Conservation (phyloP, 2,329 filamentous ascomycete species). For the Ceratocystis destructans region DNA sequence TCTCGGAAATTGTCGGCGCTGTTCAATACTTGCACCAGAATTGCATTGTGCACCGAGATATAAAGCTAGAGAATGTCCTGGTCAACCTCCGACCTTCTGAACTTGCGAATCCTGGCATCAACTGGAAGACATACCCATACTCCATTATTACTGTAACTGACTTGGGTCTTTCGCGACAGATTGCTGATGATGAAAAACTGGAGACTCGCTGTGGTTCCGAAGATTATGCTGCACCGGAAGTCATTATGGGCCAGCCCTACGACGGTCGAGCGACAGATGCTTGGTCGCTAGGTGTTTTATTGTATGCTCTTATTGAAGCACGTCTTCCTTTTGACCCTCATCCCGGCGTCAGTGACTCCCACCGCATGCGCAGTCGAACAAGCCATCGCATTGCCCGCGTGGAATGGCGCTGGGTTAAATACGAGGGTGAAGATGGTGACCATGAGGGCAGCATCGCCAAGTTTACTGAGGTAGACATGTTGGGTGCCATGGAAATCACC, state of each 20-base stretch:
- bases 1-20: conserved; percentile 75
- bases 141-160: conserved; percentile 83
- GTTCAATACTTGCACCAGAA: conserved; percentile 73
- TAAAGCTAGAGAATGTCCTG: conserved; percentile 94
- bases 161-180: conserved; percentile 73
- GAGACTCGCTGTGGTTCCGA: conserved; percentile 89
- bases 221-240: conserved; percentile 92
- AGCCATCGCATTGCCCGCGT: conserved; percentile 90
- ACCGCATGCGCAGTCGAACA: conserved; percentile 64
- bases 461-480: conserved; percentile 50
- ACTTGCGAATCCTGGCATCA: conserved; percentile 46
- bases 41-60: conserved; percentile 87
- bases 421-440: conserved; percentile 70
- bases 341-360: conserved; percentile 62
- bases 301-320: conserved; percentile 90
- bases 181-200: conserved; percentile 76
- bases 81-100: conserved; percentile 64
- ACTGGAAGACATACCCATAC: conserved; percentile 65
- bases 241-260: conserved; percentile 88
- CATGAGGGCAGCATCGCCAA: conserved; percentile 56
- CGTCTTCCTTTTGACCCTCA: conserved; percentile 83
- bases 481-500: conserved; percentile 66
- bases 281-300: conserved; percentile 85
- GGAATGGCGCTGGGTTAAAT: conserved; percentile 90
- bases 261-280: conserved; percentile 85